phyloP scores from a whole-genome alignment of 768 basidiomycete species.

The Mycena maculata region DNA sequence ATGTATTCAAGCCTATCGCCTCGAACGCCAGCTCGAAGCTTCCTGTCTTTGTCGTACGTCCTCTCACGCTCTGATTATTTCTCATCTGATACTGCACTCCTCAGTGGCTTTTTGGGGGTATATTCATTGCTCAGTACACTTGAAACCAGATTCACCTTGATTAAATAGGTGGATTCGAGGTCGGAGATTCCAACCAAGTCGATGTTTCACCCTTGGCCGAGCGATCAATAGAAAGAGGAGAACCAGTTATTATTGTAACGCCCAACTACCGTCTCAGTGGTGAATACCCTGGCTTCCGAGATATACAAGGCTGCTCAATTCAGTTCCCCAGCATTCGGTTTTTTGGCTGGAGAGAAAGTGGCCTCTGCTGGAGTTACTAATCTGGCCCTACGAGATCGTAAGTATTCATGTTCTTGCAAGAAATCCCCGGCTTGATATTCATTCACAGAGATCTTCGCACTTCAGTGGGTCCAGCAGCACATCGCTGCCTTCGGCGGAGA shows the following conservation, averaged over 20 bases:
- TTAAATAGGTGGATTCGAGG: constrained; percentile 17
- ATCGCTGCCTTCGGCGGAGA: constrained; percentile 20
- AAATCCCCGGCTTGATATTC: neutral
- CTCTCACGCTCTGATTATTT: too few relatives aligned
- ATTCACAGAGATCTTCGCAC: constrained; percentile 27
- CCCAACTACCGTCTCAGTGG: constrained; percentile 15
- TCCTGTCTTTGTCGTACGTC: too few relatives aligned
- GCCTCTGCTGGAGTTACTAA: constrained; percentile 26
- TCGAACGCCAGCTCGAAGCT: too few relatives aligned
- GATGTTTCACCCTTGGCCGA: neutral
- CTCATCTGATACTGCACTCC: too few relatives aligned
- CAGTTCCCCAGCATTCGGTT: constrained; percentile 30
- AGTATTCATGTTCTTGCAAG: neutral
- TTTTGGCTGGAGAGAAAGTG: constrained; percentile 26
- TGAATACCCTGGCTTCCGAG: neutral
- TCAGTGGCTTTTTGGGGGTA: too few relatives aligned
- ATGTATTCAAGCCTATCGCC: too few relatives aligned
- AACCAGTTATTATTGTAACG: neutral
- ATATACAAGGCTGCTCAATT: too few relatives aligned
- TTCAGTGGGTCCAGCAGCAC: constrained; percentile 23
- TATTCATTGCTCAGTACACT: too few relatives aligned
- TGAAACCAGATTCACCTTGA: too few relatives aligned
- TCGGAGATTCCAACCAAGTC: neutral
- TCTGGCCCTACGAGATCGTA: constrained; percentile 32
- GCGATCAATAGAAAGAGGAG: neutral